Evolutionary conservation across 2,329 filamentous ascomycete species (phyloP).

Genomic region (Claviceps africana): DNA sequence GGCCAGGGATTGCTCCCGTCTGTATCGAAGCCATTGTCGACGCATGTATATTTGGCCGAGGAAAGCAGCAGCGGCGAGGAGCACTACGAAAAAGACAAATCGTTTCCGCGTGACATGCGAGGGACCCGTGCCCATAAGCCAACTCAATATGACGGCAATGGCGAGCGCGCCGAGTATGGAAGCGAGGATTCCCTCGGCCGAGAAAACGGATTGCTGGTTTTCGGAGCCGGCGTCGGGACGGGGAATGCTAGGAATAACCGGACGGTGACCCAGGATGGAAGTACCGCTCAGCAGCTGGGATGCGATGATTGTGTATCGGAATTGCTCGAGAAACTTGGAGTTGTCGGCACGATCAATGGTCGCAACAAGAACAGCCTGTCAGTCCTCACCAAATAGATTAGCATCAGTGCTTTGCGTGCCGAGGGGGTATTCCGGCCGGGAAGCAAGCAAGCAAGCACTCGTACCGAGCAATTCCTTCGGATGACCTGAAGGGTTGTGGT

Average conservation of each 20-base stretch:
- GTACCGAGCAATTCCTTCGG: slow-evolving; percentile 37
- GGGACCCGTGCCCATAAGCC: slow-evolving; percentile 42
- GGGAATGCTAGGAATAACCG: slow-evolving; percentile 10
- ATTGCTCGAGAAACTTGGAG: slow-evolving; percentile 76
- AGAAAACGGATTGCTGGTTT: slow-evolving; percentile 18
- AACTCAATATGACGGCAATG: slow-evolving; percentile 59
- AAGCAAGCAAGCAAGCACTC: slow-evolving; percentile 8
- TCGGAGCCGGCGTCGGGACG: slow-evolving; percentile 5
- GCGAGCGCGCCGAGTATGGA: slow-evolving; percentile 38
- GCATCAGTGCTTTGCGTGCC: background rate
- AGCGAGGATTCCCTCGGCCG: slow-evolving; percentile 36
- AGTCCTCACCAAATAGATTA: background rate
- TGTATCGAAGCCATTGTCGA: slow-evolving; percentile 68
- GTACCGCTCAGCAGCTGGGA: slow-evolving; percentile 74
- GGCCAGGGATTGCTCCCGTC: slow-evolving; percentile 59
- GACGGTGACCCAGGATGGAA: slow-evolving; percentile 29
- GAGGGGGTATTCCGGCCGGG: background rate
- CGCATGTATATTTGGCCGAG: slow-evolving; percentile 57
- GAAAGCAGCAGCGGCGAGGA: slow-evolving; percentile 39
- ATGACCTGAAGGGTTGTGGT: slow-evolving; percentile 29
- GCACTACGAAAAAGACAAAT: slow-evolving; percentile 31
- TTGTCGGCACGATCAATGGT: slow-evolving; percentile 66
- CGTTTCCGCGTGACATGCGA: slow-evolving; percentile 43
- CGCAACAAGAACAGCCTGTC: slow-evolving; percentile 54
- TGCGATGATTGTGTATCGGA: slow-evolving; percentile 83